Base-by-base conservation (phyloP, 352 stramenopile species). In the Globisporangium sylvaticum region DNA sequence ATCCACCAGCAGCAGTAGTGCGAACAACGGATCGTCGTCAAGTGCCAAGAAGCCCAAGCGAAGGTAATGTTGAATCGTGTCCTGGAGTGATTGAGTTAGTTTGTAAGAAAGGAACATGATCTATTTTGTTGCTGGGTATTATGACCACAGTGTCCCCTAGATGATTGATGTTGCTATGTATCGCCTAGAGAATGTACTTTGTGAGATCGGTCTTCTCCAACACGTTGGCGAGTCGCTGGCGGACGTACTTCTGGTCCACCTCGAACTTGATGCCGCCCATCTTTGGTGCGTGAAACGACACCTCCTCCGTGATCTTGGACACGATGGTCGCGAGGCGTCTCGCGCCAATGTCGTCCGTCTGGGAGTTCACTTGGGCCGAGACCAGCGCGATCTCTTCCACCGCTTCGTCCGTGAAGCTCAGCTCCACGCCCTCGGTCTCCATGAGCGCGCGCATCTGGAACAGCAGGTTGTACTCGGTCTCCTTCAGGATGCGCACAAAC, bases 301-400 rank as follows among this genome's bases (percentile, higher is more conserved):
- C 96, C 55, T 98, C 91, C 77, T 99, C 97, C 63, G 98, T 97
- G 65, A 99, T 98, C 65, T 98, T 94, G 77, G 98, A 97, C 71
- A 99, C 80, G 66, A 94, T 89, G 20, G 97, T 99, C 71, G 98
- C 96, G 53, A 99, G 83, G 53, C 98, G 91, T 42, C 98, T 83
- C 15, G 98, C 97, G 55, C 98, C 98, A 74, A 99, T 99, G 82
- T 99, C 99, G 79, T 99, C 95, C 3, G 97, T 96, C 55, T 96
- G 96, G 56, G 92, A 90, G 80, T 99, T 99, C 62, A 98, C 87
- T 68, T 94, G 78, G 50, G 92, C 90, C 58, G 96, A 96, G 63
- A 98, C 94, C 64, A 81, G 77, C 25, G 97, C 97, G 66, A 99
- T 99, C 83, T 99, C 96, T 54, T 92, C 74, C 76, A 99, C 89